Conservation (phyloP, 148 eudicot species). For the Selenicereus undatus region DNA sequence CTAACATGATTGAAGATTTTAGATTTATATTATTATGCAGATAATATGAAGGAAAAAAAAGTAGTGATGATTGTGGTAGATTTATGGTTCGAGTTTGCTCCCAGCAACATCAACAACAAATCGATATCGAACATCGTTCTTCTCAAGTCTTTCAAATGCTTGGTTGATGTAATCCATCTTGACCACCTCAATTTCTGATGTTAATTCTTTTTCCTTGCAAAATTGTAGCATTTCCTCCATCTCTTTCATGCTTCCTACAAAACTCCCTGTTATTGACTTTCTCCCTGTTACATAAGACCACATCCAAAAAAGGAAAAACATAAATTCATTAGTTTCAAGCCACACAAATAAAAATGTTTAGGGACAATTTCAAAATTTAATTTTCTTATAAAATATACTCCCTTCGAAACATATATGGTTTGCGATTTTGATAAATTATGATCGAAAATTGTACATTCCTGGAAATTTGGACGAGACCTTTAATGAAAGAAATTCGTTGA, state of each 20-base stretch:
- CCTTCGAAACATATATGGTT: too few species aligned
- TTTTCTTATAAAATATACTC: too few species aligned
- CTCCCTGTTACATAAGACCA: conserved; percentile 42
- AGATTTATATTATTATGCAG: neutral
- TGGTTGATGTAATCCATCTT: conserved; percentile 80
- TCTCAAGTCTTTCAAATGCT: conserved; percentile 84
- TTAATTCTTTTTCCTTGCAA: conserved; percentile 63
- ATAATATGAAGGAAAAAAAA: too few species aligned
- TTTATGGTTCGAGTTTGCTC: conserved; percentile 46
- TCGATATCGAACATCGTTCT: conserved; percentile 85
- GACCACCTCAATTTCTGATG: conserved; percentile 69
- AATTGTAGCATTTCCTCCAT: conserved; percentile 73
- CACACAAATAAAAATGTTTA: neutral
- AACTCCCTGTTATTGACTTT: conserved; percentile 77
- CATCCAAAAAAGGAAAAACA: neutral
- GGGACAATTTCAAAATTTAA: neutral
- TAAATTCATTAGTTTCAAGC: neutral
- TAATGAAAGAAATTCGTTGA: too few species aligned
- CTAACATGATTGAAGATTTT: neutral
- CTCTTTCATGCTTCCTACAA: conserved; percentile 90
- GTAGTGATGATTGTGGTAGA: neutral
- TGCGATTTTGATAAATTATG: too few species aligned
- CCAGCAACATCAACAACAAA: conserved; percentile 85
- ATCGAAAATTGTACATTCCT: too few species aligned
- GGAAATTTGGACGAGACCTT: too few species aligned